Conservation (phyloP, 176 grass and related monocot genomes). For the Miscanthus lutarioriparius region DNA sequence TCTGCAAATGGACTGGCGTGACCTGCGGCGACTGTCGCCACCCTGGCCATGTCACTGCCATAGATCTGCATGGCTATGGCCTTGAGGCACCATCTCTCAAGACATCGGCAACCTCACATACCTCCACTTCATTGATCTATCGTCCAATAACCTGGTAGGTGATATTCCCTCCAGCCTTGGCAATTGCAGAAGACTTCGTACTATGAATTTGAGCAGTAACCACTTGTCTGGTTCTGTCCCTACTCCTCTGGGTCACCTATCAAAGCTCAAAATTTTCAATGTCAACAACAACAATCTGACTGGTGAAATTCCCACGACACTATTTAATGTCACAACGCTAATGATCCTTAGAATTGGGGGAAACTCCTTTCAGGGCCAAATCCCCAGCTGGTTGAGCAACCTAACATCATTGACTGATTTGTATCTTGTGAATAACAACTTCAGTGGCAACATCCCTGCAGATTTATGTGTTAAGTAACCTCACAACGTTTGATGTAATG, state of each 20-base stretch:
- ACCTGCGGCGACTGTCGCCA: neutral
- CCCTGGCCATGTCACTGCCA: conserved; percentile 9
- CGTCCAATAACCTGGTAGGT: neutral
- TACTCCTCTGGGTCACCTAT: neutral
- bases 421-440: neutral
- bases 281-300: neutral
- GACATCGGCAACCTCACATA: conserved; percentile 29
- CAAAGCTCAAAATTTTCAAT: neutral
- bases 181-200: neutral
- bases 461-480: neutral
- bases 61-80: neutral
- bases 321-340: neutral
- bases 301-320: conserved; percentile 8
- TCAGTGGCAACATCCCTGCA: conserved; percentile 27
- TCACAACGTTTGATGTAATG: neutral
- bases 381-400: conserved; percentile 12
- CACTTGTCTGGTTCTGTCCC: conserved; percentile 13
- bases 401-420: conserved; percentile 27
- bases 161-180: conserved; percentile 5
- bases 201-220: neutral
- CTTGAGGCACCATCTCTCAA: conserved; percentile 14
- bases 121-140: conserved; percentile 28
- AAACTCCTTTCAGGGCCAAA: conserved; percentile 10
- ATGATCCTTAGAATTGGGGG: neutral
- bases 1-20: conserved; percentile 30